phyloP scores from a whole-genome alignment of 345 rosid species.

The Gossypium turneri region DNA sequence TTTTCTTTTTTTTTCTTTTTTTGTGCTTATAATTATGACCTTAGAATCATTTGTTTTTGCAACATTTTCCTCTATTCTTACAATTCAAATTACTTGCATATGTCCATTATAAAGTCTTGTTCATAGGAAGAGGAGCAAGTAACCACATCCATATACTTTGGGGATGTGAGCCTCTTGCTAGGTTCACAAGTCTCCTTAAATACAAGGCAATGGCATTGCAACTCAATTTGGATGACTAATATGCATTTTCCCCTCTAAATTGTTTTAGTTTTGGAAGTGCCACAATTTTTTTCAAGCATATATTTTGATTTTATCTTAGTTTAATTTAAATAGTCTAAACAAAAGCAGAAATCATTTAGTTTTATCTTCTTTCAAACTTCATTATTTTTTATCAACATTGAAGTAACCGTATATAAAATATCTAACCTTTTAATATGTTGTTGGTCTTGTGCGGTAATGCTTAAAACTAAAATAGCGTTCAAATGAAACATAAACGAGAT shows the following conservation, averaged over 20 bases:
- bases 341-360: background rate
- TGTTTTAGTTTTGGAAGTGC: background rate
- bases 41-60: background rate
- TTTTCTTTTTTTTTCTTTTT: too few species aligned
- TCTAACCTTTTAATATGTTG: background rate
- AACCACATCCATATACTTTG: background rate
- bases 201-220: background rate
- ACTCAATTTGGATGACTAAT: background rate
- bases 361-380: background rate
- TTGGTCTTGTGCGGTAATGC: background rate
- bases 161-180: background rate
- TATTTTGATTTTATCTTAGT: background rate
- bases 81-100: background rate
- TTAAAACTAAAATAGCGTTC: background rate
- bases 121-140: background rate
- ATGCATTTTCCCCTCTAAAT: too few species aligned
- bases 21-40: background rate
- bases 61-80: background rate
- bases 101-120: background rate
- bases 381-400: background rate
- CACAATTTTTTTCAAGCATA: background rate
- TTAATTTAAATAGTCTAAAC: background rate
- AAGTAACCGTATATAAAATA: background rate
- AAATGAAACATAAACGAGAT: too few species aligned
- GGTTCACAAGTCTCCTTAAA: background rate